A percentile compares a stretch with the other conserved stretches of the same genome.
Evolutionary conservation across 495 filamentous ascomycete genomes (phyloP).

Genomic region (Penicillium parvum): DNA sequence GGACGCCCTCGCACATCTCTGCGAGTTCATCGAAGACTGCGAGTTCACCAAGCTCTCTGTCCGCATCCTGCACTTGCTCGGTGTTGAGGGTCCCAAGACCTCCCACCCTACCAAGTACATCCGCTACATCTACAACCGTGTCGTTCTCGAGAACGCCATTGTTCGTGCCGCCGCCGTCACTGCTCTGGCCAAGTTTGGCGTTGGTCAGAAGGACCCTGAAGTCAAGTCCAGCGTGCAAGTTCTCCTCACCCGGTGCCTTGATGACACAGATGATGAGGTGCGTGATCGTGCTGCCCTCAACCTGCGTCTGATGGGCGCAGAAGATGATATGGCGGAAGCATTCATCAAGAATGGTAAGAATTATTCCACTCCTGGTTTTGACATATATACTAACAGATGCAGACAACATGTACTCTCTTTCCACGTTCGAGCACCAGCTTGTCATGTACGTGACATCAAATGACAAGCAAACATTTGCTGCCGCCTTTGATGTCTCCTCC

Average conservation of each 20-base stretch:
- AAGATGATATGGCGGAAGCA: conserved; percentile 74
- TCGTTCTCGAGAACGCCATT: conserved; percentile 94
- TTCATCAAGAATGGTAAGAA: conserved; percentile 88
- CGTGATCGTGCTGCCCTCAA: conserved; percentile 93
- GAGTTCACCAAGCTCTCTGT: conserved; percentile 99
- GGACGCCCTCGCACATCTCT: conserved; percentile 92
- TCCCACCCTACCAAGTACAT: conserved; percentile 97
- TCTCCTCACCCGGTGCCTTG: conserved; percentile 85
- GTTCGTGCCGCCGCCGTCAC: conserved; percentile 95
- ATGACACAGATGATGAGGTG: conserved; percentile 97
- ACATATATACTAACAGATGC: conserved; percentile 18
- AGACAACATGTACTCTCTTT: conserved; percentile 80
- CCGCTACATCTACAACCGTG: conserved; percentile 98
- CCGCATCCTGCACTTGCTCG: conserved; percentile 87
- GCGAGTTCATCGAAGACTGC: conserved; percentile 99
- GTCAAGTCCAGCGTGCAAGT: conserved; percentile 94
- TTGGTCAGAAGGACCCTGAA: conserved; percentile 93
- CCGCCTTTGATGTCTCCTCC: conserved; percentile 82
- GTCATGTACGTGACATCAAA: conserved; percentile 96
- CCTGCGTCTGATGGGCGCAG: conserved; percentile 77
- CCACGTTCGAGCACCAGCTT: conserved; percentile 92
- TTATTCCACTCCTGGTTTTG: background rate
- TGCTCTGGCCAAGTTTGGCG: conserved; percentile 93
- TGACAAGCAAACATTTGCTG: conserved; percentile 75
- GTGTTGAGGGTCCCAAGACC: conserved; percentile 92